Conservation (phyloP, 495 filamentous ascomycete species). For the Trichoderma erinaceum region DNA sequence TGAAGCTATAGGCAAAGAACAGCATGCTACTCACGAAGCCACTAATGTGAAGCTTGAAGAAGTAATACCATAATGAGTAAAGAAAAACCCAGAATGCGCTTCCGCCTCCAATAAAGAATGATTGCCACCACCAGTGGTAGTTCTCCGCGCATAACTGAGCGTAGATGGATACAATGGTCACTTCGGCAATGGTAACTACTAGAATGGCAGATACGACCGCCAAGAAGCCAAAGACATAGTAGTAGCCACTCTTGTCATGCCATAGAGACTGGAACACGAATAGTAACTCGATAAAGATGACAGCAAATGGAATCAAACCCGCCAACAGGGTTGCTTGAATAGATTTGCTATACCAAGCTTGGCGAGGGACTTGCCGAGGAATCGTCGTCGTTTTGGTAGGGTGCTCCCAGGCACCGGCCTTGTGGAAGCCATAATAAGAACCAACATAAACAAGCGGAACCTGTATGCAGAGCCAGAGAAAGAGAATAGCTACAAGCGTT, state of each 20-base stretch:
- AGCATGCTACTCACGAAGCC: slow-evolving; percentile 75
- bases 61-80: slow-evolving; percentile 86
- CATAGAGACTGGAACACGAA: slow-evolving; percentile 90
- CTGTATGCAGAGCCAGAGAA: slow-evolving; percentile 85
- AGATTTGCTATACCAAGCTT: slow-evolving; percentile 72
- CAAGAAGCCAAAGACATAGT: slow-evolving; percentile 91
- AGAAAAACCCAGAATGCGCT: slow-evolving; percentile 79
- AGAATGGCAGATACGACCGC: slow-evolving; percentile 69
- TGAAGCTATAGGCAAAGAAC: slow-evolving; percentile 76
- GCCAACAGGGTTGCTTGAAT: slow-evolving; percentile 61
- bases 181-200: slow-evolving; percentile 76
- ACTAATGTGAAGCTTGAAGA: slow-evolving; percentile 72
- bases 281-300: slow-evolving; percentile 88
- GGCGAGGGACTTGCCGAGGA: slow-evolving; percentile 67
- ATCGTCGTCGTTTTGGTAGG: slow-evolving; percentile 76
- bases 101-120: slow-evolving; percentile 75
- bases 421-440: slow-evolving; percentile 70
- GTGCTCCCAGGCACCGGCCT: slow-evolving; percentile 68
- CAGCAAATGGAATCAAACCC: slow-evolving; percentile 82
- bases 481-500: slow-evolving; percentile 68
- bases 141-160: slow-evolving; percentile 83
- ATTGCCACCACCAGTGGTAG: slow-evolving; percentile 96
- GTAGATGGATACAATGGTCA: slow-evolving; percentile 85
- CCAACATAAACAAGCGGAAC: slow-evolving; percentile 84
- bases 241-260: slow-evolving; percentile 91